Conservation (phyloP, 2,329 filamentous ascomycete species). For the Chaetomiaceae sp. region DNA sequence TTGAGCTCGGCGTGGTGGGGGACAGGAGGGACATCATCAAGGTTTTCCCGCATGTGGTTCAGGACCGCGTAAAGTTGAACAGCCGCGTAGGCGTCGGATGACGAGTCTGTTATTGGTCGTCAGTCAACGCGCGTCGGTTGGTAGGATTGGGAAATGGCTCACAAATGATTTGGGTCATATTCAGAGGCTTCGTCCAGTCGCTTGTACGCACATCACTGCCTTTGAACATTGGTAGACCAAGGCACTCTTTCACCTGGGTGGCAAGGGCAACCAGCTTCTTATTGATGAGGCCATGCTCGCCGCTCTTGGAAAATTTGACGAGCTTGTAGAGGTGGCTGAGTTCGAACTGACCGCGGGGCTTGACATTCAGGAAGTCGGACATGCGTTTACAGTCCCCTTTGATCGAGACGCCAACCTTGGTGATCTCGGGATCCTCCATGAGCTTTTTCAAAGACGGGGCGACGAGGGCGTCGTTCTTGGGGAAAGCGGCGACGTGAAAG, state of each 20-base stretch:
- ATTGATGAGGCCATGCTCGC: slow-evolving; percentile 56
- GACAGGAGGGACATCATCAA: slow-evolving; percentile 66
- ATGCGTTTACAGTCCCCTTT: slow-evolving; percentile 67
- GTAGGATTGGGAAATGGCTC: slow-evolving; percentile 37
- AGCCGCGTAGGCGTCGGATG: slow-evolving; percentile 78
- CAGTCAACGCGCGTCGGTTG: slow-evolving; percentile 26
- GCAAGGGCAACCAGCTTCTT: slow-evolving; percentile 63
- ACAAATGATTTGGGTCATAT: slow-evolving; percentile 64
- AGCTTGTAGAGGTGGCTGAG: slow-evolving; percentile 78
- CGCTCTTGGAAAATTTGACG: slow-evolving; percentile 58
- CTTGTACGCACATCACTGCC: slow-evolving; percentile 64
- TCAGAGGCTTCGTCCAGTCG: slow-evolving; percentile 66
- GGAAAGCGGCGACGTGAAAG: slow-evolving; percentile 71
- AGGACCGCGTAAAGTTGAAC: slow-evolving; percentile 68
- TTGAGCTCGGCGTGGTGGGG: slow-evolving; percentile 66
- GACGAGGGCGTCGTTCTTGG: slow-evolving; percentile 54
- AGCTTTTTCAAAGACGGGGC: slow-evolving; percentile 66
- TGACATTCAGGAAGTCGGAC: slow-evolving; percentile 59
- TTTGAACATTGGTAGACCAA: slow-evolving; percentile 73
- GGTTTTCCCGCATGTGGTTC: slow-evolving; percentile 60
- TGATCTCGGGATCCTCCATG: slow-evolving; percentile 64
- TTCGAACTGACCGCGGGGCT: slow-evolving; percentile 68
- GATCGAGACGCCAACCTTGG: slow-evolving; percentile 75
- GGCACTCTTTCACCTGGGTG: slow-evolving; percentile 63
- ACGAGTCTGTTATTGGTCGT: slow-evolving; percentile 58